Evolutionary conservation across 2,329 filamentous ascomycete genomes (phyloP), one percentile per base, ranked within the genome.

Genomic region (Fusarium cicatricum): DNA sequence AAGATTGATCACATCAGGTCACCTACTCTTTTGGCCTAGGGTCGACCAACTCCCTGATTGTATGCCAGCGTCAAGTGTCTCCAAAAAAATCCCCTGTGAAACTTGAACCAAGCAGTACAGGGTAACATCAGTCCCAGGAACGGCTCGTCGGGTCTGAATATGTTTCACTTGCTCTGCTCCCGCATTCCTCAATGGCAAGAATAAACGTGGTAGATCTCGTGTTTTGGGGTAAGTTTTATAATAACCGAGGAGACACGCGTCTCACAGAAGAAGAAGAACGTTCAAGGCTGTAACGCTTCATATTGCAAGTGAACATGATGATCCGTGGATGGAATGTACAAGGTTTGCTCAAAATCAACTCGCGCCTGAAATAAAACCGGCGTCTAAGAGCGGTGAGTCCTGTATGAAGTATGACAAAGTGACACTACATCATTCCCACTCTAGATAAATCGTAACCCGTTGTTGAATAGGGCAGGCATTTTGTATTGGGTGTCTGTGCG

Each of bases 131-230:
- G 33, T 29, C 28, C 38, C 26, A 23, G 19, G 29, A 58, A 62
- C 53, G 58, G 47, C 33, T 32, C 44, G 37, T 39, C 39, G 28
- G 36, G 34, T 47, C 44, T 32, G 48, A 15, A n/a, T 19, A 12
- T 49, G 60, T 62, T 62, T 64, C 60, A 64, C 48, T 44, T 21
- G 15, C 42, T 37, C 39, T 38, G 32, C 48, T 57, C 38, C 49
- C 52, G 62, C 62, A 65, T 66, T 58, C 49, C 56, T 55, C 49
- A 14, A 33, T 16, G 11, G 33, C 11, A 15, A 33, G 31, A 40
- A 47, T 42, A 34, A 31, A 15, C n/a, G 42, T 33, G 38, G n/a
- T 15, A 31, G 8, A 26, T 32, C 17, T 14, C n/a, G 28, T 48
- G 45, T 48, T 9, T n/a, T 32, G 7, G 16, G 3, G 17, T 19